Base-by-base conservation (phyloP, 2,329 filamentous ascomycete genomes). In the Plenodomus lindquistii region DNA sequence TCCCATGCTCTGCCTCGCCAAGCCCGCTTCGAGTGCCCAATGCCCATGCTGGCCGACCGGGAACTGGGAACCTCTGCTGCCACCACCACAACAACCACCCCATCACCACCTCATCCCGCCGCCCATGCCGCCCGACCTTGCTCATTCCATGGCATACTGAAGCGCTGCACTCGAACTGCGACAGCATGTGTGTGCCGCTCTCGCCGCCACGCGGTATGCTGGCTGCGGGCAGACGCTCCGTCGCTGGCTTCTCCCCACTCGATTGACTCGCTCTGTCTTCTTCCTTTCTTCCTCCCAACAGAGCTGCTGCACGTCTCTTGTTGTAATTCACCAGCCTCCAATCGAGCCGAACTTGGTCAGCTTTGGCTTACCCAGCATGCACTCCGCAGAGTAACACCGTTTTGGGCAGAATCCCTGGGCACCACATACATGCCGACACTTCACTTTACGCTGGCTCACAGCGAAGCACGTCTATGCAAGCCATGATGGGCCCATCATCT, bases 21-120 rank as follows among this genome's bases (percentile, higher is more conserved):
- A n/a, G n/a, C n/a, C n/a, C n/a, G n/a, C n/a, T n/a, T n/a, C n/a
- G n/a, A 29, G 43, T 38, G 4, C 42, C 42, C 55, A 59, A 52
- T 40, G 42, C 39, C 16, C 36, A 36, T 37, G 24, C 39, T 16
- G 20, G 44, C 42, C 37, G 35, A 48, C 42, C 46, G 40, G 51
- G 52, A 44, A 52, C 50, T 18, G 16, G n/a, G 9, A n/a, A 31
- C 27, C 16, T 16, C 35, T 8, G 35, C 7, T 37, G 35, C 34
- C 15, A n/a, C 34, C 34, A 18, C 35, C 10, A 31, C 27, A 31
- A 8, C 27, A 31, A 11, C 27, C 27, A 15, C 27, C 27, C 27
- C 27, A 15, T 31, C 27, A 31, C 27, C 27, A 15, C 27, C 6
- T 11, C 22, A 24, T 24, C 22, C 22, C 22, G 22, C 22, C 22